Evolutionary conservation across 805 yeast species (phyloP).

Genomic region (Metschnikowia gruessii): DNA sequence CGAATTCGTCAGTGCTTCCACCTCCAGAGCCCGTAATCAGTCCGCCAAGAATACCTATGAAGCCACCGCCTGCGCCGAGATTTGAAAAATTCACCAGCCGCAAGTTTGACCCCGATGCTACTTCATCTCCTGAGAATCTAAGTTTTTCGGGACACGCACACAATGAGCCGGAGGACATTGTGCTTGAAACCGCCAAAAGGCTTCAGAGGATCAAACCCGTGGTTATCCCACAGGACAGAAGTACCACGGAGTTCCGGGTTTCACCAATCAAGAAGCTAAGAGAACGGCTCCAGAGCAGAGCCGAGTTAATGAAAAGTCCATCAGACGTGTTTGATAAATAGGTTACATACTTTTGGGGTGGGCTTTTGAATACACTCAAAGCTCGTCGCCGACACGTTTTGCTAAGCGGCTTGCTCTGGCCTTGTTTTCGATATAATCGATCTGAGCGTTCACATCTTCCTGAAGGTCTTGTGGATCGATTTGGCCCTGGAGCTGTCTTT

Average conservation of each 20-base stretch:
- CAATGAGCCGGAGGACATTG: conserved; percentile 2
- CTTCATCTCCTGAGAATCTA: conserved; percentile 9
- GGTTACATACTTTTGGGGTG: background rate
- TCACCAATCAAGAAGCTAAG: conserved; percentile 32
- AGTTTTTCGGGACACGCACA: background rate
- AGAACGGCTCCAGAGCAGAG: conserved; percentile 20
- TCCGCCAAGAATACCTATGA: conserved; percentile 1
- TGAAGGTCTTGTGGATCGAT: conserved; percentile 19
- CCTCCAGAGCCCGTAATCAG: conserved; percentile 1
- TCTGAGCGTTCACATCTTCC: conserved; percentile 24
- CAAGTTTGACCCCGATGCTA: conserved; percentile 5
- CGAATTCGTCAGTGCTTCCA: conserved; percentile 1
- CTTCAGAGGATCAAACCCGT: conserved; percentile 37
- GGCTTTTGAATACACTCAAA: background rate
- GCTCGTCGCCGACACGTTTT: conserved; percentile 9
- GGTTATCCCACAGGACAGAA: conserved; percentile 32
- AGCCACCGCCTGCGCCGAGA: conserved; percentile 15
- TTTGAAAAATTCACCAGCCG: conserved; percentile 2
- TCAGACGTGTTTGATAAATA: conserved; percentile 1
- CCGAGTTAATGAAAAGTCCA: conserved; percentile 5
- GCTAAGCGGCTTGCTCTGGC: background rate
- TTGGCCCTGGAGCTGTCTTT: conserved; percentile 8
- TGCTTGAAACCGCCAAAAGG: conserved; percentile 34
- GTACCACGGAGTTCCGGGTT: conserved; percentile 24
- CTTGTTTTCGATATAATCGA: conserved; percentile 21